Evolutionary conservation across 768 basidiomycete genomes (phyloP), one percentile per base, ranked within the genome.

Genomic region (Kwoniella botswanensis): DNA sequence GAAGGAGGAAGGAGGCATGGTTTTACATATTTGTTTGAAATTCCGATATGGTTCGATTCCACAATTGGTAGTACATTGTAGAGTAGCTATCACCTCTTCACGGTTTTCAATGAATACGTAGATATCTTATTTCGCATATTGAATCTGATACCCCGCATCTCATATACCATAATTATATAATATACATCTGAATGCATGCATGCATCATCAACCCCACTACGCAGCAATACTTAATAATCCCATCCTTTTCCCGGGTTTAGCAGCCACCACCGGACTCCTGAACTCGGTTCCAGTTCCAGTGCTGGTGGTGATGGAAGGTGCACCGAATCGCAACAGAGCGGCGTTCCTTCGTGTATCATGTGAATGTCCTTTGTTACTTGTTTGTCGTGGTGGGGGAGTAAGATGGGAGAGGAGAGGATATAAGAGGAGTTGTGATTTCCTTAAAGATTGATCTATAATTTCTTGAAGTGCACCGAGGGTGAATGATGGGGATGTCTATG

Each of bases 221-320:
- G 63, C 67, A 9, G 75, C 74, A 29, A 80, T 77, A 53, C 74
- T 76, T 21, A 83, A 53, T 68, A 83, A 64, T 11, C 74, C 79
- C 62, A 83, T 82, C 43, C 82, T 62, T 53, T 82, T 78, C 13
- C 78, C 78, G n/a, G 82, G 81, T 60, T 78, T 82, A 29, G 78
- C 76, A 11, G 82, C 65, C 5, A 81, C 75, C 0, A 81, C 66
- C 15, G 82, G 79, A 71, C 75, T 75, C 26, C 73, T 73, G 46
- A 77, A 81, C 26, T 81, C 79, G 1, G 76, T 72, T 24, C 41
- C 43, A 15, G 54, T 57, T 26, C 52, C 63, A 4, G 59, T 53
- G 2, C 44, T 41, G 17, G 7, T 24, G 21, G n/a, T n/a, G 12
- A 21, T 43, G 2, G 17, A 22, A 10, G 79, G 75, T 17, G 74